Conservation (phyloP, 768 basidiomycete genomes). For the Kwoniella mangroviensis region DNA sequence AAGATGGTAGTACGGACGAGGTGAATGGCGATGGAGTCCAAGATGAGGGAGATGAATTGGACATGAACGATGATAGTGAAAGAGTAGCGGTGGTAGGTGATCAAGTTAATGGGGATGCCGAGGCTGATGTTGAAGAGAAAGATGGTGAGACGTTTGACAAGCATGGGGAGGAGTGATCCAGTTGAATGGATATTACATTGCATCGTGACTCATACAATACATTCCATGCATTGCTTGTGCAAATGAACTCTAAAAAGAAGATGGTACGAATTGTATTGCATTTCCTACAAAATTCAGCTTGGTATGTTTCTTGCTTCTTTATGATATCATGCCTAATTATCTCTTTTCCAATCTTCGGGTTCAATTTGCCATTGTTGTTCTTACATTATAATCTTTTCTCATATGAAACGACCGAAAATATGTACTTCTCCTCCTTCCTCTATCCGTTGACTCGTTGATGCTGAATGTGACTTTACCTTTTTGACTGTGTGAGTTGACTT, state of each 20-base stretch:
- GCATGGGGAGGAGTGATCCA: constrained; percentile 3
- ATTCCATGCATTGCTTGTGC: not conserved
- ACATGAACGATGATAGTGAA: constrained; percentile 5
- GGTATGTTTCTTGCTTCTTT: no score
- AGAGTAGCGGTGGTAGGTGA: constrained; percentile 19
- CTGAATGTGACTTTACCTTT: not conserved
- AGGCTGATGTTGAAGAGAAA: constrained; percentile 16
- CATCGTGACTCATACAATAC: not conserved
- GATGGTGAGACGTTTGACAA: constrained; percentile 27
- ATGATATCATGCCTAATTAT: no score
- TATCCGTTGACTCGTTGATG: no score
- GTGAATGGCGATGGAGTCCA: constrained; percentile 3
- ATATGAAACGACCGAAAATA: no score
- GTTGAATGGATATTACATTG: not conserved
- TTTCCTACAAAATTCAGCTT: not conserved
- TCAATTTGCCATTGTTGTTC: no score
- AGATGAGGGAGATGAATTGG: constrained; percentile 9
- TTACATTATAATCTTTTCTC: no score
- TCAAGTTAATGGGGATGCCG: constrained; percentile 24
- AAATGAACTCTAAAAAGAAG: no score
- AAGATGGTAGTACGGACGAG: constrained; percentile 13
- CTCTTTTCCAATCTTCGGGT: no score
- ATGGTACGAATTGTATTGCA: not conserved
- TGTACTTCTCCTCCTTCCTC: no score
- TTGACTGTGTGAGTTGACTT: not conserved